These are phyloP conservation scores for Carex scoparia DNA, from an alignment of 176 grass and related monocot genomes.

Conservation along the genomic window DNA sequence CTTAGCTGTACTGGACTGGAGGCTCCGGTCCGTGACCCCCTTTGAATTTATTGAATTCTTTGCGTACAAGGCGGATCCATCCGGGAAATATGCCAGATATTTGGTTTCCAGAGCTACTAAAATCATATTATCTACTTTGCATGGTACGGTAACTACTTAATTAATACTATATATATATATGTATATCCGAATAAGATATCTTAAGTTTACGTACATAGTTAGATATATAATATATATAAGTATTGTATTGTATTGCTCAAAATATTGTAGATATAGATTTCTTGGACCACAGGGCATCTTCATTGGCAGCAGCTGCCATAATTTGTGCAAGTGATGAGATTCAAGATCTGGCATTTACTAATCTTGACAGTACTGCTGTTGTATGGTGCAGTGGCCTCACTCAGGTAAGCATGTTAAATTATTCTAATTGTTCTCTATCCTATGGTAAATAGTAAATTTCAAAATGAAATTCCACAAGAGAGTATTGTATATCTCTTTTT, in stretches of 20 bases:
- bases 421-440: not conserved
- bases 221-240: no score
- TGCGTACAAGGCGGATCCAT: constrained; percentile 64
- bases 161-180: not conserved
- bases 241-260: not conserved
- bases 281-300: constrained; percentile 66
- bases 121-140: constrained; percentile 54
- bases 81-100: constrained; percentile 48
- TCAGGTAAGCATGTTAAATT: constrained; percentile 36
- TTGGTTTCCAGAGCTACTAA: constrained; percentile 50
- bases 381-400: constrained; percentile 83
- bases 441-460: not conserved
- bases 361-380: constrained; percentile 38
- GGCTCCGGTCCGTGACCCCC: constrained; percentile 75
- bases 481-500: no score
- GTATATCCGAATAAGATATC: not conserved
- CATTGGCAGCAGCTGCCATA: constrained; percentile 77
- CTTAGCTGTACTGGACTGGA: constrained; percentile 67
- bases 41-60: constrained; percentile 95
- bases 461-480: not conserved
- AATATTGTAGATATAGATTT: constrained; percentile 54
- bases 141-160: constrained; percentile 37
- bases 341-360: constrained; percentile 34
- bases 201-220: not conserved
- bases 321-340: constrained; percentile 57